These are phyloP conservation scores for Geosmithia putterillii DNA, from an alignment of 2,329 filamentous ascomycete genomes.

Conservation along the genomic window DNA sequence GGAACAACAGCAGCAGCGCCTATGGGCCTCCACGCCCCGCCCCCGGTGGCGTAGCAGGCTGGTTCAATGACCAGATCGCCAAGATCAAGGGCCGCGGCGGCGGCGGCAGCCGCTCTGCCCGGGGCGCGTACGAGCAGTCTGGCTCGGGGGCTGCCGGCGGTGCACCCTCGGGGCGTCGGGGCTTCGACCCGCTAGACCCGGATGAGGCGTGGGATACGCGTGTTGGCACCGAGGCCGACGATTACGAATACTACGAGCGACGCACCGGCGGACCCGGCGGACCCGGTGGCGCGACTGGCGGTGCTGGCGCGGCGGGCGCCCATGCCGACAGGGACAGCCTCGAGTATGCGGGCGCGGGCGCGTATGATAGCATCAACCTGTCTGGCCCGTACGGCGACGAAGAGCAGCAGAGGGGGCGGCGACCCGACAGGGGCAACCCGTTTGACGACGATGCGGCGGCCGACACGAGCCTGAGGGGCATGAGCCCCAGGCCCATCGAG, in stretches of 20 bases:
- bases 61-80: constrained; percentile 56
- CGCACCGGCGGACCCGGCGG: constrained; percentile 36
- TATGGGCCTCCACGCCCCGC: constrained; percentile 42
- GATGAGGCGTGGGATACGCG: constrained; percentile 80
- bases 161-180: constrained; percentile 30
- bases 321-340: background rate
- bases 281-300: constrained; percentile 6
- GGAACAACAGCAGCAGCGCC: constrained; percentile 19
- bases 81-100: constrained; percentile 53
- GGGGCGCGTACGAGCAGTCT: constrained; percentile 60
- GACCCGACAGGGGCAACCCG: constrained; percentile 39
- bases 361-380: constrained; percentile 37
- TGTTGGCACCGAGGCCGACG: constrained; percentile 61
- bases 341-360: constrained; percentile 18
- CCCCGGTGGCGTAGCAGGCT: constrained; percentile 54
- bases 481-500: constrained; percentile 65
- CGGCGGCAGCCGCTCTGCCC: constrained; percentile 43
- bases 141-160: constrained; percentile 28
- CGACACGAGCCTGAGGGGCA: constrained; percentile 53
- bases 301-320: background rate
- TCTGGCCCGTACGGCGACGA: constrained; percentile 18
- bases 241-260: constrained; percentile 59
- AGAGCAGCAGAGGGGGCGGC: constrained; percentile 25
- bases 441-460: constrained; percentile 51
- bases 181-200: constrained; percentile 60